phyloP scores from a whole-genome alignment of 345 rosid genomes.

The Raphanus sativus region DNA sequence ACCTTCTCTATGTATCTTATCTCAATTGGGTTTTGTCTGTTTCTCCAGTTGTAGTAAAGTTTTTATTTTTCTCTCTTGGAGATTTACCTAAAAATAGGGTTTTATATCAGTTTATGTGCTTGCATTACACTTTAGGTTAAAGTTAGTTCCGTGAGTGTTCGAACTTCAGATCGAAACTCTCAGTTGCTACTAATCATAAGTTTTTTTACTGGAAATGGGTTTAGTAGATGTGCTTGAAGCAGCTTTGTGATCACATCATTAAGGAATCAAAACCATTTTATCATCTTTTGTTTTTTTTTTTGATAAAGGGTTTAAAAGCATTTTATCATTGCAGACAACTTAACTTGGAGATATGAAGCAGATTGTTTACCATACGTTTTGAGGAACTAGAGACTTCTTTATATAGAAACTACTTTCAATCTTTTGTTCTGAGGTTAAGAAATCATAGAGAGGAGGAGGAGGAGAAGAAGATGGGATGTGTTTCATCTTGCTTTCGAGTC shows the following conservation, averaged over 20 bases:
- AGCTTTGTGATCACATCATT: constrained; percentile 1
- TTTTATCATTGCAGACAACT: constrained; percentile 40
- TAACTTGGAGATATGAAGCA: constrained; percentile 19
- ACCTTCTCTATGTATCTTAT: constrained; percentile 16
- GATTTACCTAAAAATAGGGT: constrained; percentile 8
- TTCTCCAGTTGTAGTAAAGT: constrained; percentile 20
- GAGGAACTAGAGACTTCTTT: constrained; percentile 25
- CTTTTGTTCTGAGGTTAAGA: neutral
- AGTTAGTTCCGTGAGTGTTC: constrained; percentile 3
- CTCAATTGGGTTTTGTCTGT: constrained; percentile 26
- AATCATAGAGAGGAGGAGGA: constrained; percentile 21
- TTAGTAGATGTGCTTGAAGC: constrained; percentile 1
- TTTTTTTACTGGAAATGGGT: constrained; percentile 1
- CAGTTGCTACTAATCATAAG: neutral
- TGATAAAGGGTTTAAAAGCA: neutral
- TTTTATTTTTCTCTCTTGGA: neutral
- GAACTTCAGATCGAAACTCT: neutral
- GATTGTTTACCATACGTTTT: constrained; percentile 12
- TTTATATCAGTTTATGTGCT: neutral
- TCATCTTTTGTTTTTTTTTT: no score
- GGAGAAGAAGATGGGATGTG: constrained; percentile 65
- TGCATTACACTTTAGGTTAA: constrained; percentile 25
- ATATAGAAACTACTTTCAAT: constrained; percentile 28
- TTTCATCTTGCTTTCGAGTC: constrained; percentile 74
- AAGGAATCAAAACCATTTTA: neutral